Conservation (phyloP, 176 grass and related monocot genomes). For the Carex myosuroides region DNA sequence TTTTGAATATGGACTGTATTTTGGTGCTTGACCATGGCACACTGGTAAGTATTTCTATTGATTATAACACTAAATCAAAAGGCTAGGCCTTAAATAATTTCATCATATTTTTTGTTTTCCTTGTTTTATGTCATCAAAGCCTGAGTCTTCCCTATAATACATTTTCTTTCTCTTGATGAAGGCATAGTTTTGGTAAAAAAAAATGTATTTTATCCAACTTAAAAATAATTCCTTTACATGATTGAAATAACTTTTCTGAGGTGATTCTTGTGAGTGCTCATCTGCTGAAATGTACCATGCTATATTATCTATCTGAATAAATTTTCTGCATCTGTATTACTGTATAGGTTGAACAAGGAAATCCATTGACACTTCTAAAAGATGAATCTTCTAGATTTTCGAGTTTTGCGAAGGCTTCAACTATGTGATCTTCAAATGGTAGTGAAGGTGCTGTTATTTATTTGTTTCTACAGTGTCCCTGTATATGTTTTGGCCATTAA, state of each 20-base stretch:
- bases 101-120: background rate
- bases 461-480: background rate
- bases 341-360: conserved; percentile 86
- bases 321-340: background rate
- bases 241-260: background rate
- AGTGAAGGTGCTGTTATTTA: background rate
- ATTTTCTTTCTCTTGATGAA: background rate
- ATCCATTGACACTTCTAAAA: conserved; percentile 45
- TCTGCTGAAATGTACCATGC: background rate
- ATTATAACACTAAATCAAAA: background rate
- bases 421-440: conserved; percentile 38
- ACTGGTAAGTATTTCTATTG: conserved; percentile 35
- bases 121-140: background rate
- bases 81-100: background rate
- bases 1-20: conserved; percentile 73
- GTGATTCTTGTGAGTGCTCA: background rate
- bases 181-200: background rate
- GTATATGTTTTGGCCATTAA: background rate
- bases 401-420: conserved; percentile 58
- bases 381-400: conserved; percentile 60
- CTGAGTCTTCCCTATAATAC: background rate
- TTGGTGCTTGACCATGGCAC: conserved; percentile 77
- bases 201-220: background rate
- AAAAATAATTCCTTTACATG: background rate
- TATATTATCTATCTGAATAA: background rate